Conservation (phyloP, 2,329 filamentous ascomycete species). For the Aspergillus sojae region DNA sequence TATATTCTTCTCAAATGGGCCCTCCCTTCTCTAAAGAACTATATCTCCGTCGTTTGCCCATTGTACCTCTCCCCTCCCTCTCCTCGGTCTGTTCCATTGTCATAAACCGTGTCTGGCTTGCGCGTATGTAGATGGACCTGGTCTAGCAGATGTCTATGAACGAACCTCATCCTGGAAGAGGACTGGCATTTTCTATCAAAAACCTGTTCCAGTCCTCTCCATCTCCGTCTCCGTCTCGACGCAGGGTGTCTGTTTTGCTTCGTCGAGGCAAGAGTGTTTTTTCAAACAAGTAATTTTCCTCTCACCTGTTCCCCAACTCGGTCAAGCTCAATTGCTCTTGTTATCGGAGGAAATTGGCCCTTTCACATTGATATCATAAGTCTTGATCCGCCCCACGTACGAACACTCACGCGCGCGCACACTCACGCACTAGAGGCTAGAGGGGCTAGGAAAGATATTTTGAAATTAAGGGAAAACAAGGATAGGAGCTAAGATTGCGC, state of each 20-base stretch:
- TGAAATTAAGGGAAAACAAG: slow-evolving; percentile 7
- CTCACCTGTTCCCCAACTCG: background rate
- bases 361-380: background rate
- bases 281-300: slow-evolving; percentile 34
- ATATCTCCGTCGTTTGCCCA: slow-evolving; percentile 5
- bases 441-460: slow-evolving; percentile 4
- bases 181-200: slow-evolving; percentile 34
- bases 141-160: slow-evolving; percentile 40
- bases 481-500: slow-evolving; percentile 15
- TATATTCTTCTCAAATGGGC: slow-evolving; percentile 27
- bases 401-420: background rate
- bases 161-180: slow-evolving; percentile 34
- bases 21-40: slow-evolving; percentile 16
- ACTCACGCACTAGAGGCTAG: background rate
- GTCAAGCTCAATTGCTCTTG: slow-evolving; percentile 1
- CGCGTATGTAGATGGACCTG: slow-evolving; percentile 31
- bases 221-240: slow-evolving; percentile 32
- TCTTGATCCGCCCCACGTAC: background rate
- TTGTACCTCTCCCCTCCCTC: slow-evolving; percentile 13
- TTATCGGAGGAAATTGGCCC: background rate
- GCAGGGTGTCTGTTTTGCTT: slow-evolving; percentile 34
- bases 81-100: slow-evolving; percentile 16
- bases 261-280: slow-evolving; percentile 40
- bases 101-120: slow-evolving; percentile 24
- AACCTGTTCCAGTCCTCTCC: slow-evolving; percentile 36